Percentiles rank a stretch among this genome's conserved stretches.
Conservation (phyloP, 2,329 filamentous ascomycete species). For the Simplicillium aogashimaense region DNA sequence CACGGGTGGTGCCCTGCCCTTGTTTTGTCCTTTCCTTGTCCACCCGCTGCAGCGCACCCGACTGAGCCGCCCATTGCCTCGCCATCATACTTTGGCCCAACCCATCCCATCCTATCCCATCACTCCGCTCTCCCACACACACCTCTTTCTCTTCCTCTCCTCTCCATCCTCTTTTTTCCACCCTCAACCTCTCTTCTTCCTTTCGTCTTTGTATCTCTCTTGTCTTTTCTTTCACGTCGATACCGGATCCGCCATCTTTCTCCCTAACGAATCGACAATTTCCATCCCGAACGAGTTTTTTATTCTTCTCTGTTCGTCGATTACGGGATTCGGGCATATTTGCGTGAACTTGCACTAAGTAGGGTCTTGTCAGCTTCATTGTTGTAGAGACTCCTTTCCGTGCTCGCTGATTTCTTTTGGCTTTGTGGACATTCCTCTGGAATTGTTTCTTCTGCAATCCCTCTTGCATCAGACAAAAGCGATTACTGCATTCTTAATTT, state of each 20-base stretch:
- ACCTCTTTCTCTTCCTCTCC: slow-evolving; percentile 11
- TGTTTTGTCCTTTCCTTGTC: no score
- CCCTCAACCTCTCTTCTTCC: slow-evolving; percentile 9
- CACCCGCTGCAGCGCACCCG: slow-evolving; percentile 3
- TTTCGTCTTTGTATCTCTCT: slow-evolving; percentile 14
- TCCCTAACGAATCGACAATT: slow-evolving; percentile 8
- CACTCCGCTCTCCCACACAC: slow-evolving; percentile 13
- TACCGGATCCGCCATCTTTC: slow-evolving; percentile 8
- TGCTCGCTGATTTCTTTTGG: neutral
- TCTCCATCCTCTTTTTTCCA: slow-evolving; percentile 11
- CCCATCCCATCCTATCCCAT: no score
- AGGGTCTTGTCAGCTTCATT: slow-evolving; percentile 1
- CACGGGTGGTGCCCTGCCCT: no score
- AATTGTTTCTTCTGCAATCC: slow-evolving; percentile 9
- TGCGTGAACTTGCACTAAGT: slow-evolving; percentile 15
- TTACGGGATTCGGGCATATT: slow-evolving; percentile 18
- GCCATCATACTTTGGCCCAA: slow-evolving; percentile 1
- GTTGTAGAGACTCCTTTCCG: neutral
- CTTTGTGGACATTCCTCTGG: slow-evolving; percentile 9
- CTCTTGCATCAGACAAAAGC: slow-evolving; percentile 4
- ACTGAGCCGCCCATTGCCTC: slow-evolving; percentile 15
- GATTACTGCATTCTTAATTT: slow-evolving; percentile 4
- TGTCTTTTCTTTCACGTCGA: neutral
- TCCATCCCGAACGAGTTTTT: slow-evolving; percentile 1
- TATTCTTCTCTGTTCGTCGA: slow-evolving; percentile 16